A percentile compares a stretch with the other conserved stretches of the same genome.
phyloP scores from a whole-genome alignment of 805 yeast genomes.

The Lachancea fermentati region DNA sequence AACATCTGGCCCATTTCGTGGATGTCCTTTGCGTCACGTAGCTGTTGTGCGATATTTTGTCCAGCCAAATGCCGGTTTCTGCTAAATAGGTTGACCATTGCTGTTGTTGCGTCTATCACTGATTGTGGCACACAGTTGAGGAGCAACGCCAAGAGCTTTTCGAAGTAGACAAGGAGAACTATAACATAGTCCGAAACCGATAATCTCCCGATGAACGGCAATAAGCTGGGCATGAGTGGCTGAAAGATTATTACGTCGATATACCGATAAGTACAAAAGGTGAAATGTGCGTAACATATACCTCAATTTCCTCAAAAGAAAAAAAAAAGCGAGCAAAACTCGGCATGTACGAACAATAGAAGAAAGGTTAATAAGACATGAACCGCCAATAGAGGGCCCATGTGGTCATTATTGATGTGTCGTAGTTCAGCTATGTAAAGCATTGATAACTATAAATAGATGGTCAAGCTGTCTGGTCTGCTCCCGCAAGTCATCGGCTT shows the following conservation, averaged over 20 bases:
- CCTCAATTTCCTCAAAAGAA: neutral
- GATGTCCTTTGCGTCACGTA: conserved; percentile 42
- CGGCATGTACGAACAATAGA: no score
- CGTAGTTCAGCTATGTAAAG: no score
- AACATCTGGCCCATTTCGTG: conserved; percentile 61
- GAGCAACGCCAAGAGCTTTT: conserved; percentile 40
- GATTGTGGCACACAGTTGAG: conserved; percentile 42
- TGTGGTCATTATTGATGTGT: no score
- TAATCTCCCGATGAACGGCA: conserved; percentile 44
- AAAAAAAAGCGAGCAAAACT: no score
- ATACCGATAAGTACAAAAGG: neutral
- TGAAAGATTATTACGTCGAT: conserved; percentile 1
- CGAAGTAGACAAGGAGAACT: conserved; percentile 45
- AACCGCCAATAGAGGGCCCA: no score
- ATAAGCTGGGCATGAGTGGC: conserved; percentile 6
- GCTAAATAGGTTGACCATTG: conserved; percentile 16
- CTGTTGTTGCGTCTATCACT: conserved; percentile 36
- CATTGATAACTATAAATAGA: no score
- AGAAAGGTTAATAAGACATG: no score
- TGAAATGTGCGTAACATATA: conserved; percentile 1
- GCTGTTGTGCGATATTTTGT: conserved; percentile 15
- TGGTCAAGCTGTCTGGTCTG: no score
- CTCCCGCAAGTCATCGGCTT: no score
- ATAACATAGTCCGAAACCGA: conserved; percentile 46
- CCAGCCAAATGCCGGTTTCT: conserved; percentile 11